These are phyloP conservation scores for Pythium brassicae DNA, from an alignment of 352 stramenopile species.

Conservation along the genomic window DNA sequence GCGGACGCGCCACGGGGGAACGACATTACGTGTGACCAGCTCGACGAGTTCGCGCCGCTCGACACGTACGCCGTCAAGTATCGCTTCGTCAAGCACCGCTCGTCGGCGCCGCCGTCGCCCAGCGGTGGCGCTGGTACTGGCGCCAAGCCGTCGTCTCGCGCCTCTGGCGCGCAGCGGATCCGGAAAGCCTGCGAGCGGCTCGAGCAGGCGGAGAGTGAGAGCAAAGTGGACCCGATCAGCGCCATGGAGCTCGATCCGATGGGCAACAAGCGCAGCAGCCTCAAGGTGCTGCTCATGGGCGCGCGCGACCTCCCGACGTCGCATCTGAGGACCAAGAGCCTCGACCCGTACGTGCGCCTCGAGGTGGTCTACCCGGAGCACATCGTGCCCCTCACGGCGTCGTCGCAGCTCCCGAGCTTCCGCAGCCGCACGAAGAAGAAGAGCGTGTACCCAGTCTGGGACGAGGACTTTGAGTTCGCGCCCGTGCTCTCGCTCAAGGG, in stretches of 20 bases:
- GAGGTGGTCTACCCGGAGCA: slow-evolving; percentile 62
- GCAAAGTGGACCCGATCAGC: slow-evolving; percentile 39
- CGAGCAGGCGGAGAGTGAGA: slow-evolving; percentile 33
- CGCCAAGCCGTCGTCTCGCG: slow-evolving; percentile 6
- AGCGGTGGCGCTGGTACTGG: not conserved
- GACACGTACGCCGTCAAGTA: slow-evolving; percentile 47
- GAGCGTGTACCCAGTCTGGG: slow-evolving; percentile 74
- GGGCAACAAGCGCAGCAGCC: slow-evolving; percentile 40
- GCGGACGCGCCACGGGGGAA: slow-evolving; percentile 11
- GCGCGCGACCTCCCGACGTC: slow-evolving; percentile 52
- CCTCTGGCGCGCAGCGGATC: slow-evolving; percentile 39
- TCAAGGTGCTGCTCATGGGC: slow-evolving; percentile 50
- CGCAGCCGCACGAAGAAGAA: slow-evolving; percentile 70
- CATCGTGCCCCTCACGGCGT: not conserved
- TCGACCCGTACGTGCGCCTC: slow-evolving; percentile 63
- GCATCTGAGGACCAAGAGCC: slow-evolving; percentile 65
- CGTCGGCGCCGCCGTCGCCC: slow-evolving; percentile 12
- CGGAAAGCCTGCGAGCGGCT: slow-evolving; percentile 57
- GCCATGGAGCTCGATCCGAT: slow-evolving; percentile 60
- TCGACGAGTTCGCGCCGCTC: slow-evolving; percentile 46
- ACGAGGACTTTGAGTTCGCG: slow-evolving; percentile 69
- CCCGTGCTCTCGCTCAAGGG: slow-evolving; percentile 63
- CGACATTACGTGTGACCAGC: slow-evolving; percentile 34
- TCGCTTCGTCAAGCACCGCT: slow-evolving; percentile 28
- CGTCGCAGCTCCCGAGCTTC: slow-evolving; percentile 12